Percentiles rank a stretch among this genome's conserved stretches.
Conservation (phyloP, 495 filamentous ascomycete genomes). For the Pyrenula aspistea region DNA sequence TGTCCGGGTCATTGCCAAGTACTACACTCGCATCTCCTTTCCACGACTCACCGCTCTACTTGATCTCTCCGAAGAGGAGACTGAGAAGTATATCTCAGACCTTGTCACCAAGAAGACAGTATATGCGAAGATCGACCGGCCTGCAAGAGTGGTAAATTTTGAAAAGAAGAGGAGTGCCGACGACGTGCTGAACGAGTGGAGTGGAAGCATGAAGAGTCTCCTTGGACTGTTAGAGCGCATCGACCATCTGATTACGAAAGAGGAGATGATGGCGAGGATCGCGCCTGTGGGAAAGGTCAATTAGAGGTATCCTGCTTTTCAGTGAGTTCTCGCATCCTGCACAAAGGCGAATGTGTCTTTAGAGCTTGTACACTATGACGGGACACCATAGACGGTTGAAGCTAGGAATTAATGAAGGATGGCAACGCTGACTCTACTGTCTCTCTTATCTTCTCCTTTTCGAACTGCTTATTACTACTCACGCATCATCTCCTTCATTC, state of each 20-base stretch:
- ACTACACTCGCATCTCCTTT: slow-evolving; percentile 95
- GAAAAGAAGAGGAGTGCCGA: slow-evolving; percentile 90
- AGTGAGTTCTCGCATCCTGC: background rate
- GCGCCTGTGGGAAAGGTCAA: slow-evolving; percentile 40
- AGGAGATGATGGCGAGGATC: slow-evolving; percentile 99
- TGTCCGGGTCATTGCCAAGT: slow-evolving; percentile 91
- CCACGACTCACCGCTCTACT: slow-evolving; percentile 76
- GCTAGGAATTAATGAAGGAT: too few relatives aligned
- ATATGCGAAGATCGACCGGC: slow-evolving; percentile 93
- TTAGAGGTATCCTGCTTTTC: background rate
- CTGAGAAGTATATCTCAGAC: slow-evolving; percentile 93
- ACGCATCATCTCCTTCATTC: too few relatives aligned
- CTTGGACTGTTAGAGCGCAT: slow-evolving; percentile 86
- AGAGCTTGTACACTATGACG: background rate
- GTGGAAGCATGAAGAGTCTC: slow-evolving; percentile 94
- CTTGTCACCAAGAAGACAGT: slow-evolving; percentile 94
- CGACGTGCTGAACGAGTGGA: slow-evolving; percentile 97
- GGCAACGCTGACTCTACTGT: too few relatives aligned
- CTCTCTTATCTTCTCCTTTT: too few relatives aligned
- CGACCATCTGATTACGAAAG: slow-evolving; percentile 97
- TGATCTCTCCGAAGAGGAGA: slow-evolving; percentile 88
- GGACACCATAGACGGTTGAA: background rate
- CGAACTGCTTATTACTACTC: too few relatives aligned
- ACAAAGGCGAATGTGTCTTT: background rate
- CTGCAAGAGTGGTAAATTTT: slow-evolving; percentile 82